Conservation (phyloP, 2,329 filamentous ascomycete genomes). For the Aspergillus ochraceus region DNA sequence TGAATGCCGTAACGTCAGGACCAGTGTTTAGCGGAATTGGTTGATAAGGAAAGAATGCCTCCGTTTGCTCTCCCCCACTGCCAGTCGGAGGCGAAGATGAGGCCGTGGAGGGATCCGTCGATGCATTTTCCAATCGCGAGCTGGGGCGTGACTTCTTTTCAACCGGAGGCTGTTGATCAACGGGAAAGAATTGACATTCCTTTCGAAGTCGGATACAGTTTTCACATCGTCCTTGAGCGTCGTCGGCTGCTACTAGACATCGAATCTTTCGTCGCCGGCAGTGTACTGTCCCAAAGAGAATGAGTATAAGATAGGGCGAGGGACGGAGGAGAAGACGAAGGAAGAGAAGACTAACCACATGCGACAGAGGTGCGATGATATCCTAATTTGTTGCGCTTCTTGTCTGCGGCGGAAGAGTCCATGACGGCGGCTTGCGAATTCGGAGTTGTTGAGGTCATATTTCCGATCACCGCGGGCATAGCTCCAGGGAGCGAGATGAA, state of each 20-base stretch:
- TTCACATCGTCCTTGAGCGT: slow-evolving; percentile 74
- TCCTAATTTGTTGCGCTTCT: slow-evolving; percentile 85
- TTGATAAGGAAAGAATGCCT: slow-evolving; percentile 39
- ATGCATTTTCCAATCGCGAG: slow-evolving; percentile 46
- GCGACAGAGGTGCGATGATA: slow-evolving; percentile 95
- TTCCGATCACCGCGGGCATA: slow-evolving; percentile 40
- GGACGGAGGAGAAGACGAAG: neutral
- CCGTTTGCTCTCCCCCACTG: slow-evolving; percentile 33
- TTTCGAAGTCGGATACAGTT: slow-evolving; percentile 95
- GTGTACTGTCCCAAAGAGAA: slow-evolving; percentile 61
- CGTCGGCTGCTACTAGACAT: slow-evolving; percentile 75
- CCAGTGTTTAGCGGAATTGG: slow-evolving; percentile 35
- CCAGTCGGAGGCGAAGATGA: slow-evolving; percentile 49
- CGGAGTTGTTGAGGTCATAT: slow-evolving; percentile 34
- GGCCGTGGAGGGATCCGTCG: slow-evolving; percentile 48
- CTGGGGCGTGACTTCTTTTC: slow-evolving; percentile 48
- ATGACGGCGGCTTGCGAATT: slow-evolving; percentile 35
- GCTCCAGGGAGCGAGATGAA: slow-evolving; percentile 29
- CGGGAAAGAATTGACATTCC: slow-evolving; percentile 88
- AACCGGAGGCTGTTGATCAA: slow-evolving; percentile 69
- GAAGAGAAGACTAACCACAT: slow-evolving; percentile 70
- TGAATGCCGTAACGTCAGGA: slow-evolving; percentile 36
- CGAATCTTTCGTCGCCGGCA: slow-evolving; percentile 92
- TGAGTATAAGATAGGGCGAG: slow-evolving; percentile 15
- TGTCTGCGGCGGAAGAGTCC: slow-evolving; percentile 53